Evolutionary conservation across 805 yeast genomes (phyloP).

Genomic region (Teunomyces lycoperdinae): DNA sequence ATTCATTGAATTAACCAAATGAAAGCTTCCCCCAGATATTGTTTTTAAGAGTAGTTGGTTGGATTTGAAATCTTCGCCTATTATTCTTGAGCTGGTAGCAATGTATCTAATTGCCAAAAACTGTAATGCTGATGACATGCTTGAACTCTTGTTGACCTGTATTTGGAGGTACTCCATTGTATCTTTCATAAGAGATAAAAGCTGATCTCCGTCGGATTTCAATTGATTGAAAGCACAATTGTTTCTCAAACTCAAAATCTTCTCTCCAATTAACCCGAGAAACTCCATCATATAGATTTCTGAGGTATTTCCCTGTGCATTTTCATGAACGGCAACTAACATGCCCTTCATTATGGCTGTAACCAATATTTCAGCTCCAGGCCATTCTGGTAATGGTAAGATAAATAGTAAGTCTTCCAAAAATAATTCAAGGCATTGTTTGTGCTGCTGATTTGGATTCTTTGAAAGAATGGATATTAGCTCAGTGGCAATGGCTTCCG

Average conservation of each 20-base stretch:
- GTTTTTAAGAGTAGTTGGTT: background rate
- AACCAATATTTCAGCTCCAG: slow-evolving; percentile 54
- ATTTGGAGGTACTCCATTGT: slow-evolving; percentile 14
- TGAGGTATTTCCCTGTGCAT: slow-evolving; percentile 23
- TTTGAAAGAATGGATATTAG: slow-evolving; percentile 15
- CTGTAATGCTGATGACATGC: slow-evolving; percentile 9
- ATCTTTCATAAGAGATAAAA: slow-evolving; percentile 7
- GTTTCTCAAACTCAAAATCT: slow-evolving; percentile 37
- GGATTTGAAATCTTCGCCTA: slow-evolving; percentile 2
- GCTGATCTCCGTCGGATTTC: slow-evolving; percentile 7
- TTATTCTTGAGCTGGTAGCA: background rate
- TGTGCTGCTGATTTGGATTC: slow-evolving; percentile 26
- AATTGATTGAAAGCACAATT: slow-evolving; percentile 7
- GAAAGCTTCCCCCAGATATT: background rate
- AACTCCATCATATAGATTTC: slow-evolving; percentile 58
- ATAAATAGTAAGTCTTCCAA: slow-evolving; percentile 55
- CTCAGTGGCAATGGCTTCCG: slow-evolving; percentile 26
- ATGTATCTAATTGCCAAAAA: slow-evolving; percentile 15
- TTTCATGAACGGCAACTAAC: slow-evolving; percentile 37
- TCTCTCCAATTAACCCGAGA: slow-evolving; percentile 59
- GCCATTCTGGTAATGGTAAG: slow-evolving; percentile 57
- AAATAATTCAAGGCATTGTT: slow-evolving; percentile 48
- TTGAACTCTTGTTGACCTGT: slow-evolving; percentile 9
- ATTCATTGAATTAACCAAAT: background rate
- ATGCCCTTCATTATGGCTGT: slow-evolving; percentile 43